Conservation (phyloP, 1,284 basidiomycete genomes). For the Volvariella volvacea region DNA sequence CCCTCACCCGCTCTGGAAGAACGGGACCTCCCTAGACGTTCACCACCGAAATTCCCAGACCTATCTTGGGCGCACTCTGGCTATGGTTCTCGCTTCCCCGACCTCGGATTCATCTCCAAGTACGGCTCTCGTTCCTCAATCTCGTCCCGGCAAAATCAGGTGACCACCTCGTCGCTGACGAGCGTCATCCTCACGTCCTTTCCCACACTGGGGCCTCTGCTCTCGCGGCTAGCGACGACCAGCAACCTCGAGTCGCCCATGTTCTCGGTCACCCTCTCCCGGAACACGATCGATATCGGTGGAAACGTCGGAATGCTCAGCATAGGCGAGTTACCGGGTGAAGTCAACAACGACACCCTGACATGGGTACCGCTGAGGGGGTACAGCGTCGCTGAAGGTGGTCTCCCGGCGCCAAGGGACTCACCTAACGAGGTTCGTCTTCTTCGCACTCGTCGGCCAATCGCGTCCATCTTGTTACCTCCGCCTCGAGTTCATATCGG, state of each 20-base stretch:
- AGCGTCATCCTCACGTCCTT: constrained; percentile 19
- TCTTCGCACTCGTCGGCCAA: not conserved
- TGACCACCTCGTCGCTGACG: constrained; percentile 11
- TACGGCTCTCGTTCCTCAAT: not conserved
- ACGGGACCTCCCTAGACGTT: not conserved
- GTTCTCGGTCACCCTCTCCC: constrained; percentile 39
- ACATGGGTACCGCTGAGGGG: constrained; percentile 45
- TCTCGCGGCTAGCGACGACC: constrained; percentile 30
- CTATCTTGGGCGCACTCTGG: not conserved
- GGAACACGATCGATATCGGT: constrained; percentile 43
- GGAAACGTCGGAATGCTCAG: constrained; percentile 44
- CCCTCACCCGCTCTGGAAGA: not conserved
- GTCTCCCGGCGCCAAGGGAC: constrained; percentile 33
- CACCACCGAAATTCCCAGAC: not conserved
- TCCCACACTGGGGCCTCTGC: constrained; percentile 24
- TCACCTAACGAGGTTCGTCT: constrained; percentile 40
- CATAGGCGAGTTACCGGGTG: constrained; percentile 42
- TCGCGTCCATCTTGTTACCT: constrained; percentile 6
- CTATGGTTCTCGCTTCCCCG: not conserved
- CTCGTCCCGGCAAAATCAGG: not conserved
- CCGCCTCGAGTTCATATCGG: not conserved
- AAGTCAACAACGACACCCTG: constrained; percentile 31
- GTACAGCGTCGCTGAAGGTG: constrained; percentile 36
- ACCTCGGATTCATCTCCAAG: not conserved
- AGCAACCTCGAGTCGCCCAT: constrained; percentile 27